These are phyloP conservation scores for Seiridium unicorne DNA, from an alignment of 2,329 filamentous ascomycete genomes.

Conservation along the genomic window DNA sequence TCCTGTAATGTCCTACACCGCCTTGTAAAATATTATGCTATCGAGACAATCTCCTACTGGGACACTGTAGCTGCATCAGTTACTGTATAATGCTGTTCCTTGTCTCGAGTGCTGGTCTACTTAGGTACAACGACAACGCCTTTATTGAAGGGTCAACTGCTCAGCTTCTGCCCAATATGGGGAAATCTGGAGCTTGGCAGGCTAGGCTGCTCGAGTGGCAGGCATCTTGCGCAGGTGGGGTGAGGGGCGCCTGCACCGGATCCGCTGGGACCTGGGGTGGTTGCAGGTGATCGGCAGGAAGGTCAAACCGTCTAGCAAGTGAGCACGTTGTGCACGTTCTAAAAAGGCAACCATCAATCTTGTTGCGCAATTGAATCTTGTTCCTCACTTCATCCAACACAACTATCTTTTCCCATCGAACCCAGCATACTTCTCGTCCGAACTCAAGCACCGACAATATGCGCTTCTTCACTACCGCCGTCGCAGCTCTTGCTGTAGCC, in stretches of 20 bases:
- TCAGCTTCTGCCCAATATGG: conserved; percentile 1
- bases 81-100: too few species aligned
- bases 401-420: neutral
- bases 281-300: neutral
- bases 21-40: too few species aligned
- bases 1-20: too few species aligned
- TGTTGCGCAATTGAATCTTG: too few species aligned
- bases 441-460: conserved; percentile 34
- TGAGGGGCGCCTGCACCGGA: neutral
- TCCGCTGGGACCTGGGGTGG: neutral
- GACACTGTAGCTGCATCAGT: too few species aligned
- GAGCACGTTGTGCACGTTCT: neutral
- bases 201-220: neutral
- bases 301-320: conserved; percentile 1
- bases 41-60: too few species aligned
- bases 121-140: too few species aligned
- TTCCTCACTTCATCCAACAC: too few species aligned
- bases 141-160: neutral
- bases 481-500: conserved; percentile 55
- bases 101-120: too few species aligned
- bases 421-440: neutral
- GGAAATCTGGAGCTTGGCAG: conserved; percentile 1
- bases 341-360: neutral
- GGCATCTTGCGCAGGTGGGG: neutral
- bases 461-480: conserved; percentile 57